Conservation (phyloP, 2,329 filamentous ascomycete genomes). For the Talaromyces pinophilus region DNA sequence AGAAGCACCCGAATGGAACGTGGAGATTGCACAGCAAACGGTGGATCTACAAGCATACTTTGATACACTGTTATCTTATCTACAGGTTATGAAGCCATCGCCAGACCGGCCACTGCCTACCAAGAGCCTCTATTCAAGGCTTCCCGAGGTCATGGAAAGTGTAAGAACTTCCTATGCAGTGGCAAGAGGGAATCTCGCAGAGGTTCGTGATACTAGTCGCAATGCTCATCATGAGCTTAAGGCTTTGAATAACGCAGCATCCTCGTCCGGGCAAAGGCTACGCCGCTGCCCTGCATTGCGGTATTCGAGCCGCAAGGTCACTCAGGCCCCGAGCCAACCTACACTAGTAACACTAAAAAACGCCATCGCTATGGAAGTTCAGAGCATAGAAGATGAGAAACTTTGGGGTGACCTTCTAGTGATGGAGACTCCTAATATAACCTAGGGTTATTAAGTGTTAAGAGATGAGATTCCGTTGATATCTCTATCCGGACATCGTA, state of each 20-base stretch:
- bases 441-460: background rate
- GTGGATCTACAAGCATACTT: slow-evolving; percentile 23
- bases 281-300: slow-evolving; percentile 27
- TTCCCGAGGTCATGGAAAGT: slow-evolving; percentile 25
- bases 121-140: slow-evolving; percentile 25
- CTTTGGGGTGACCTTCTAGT: background rate
- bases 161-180: slow-evolving; percentile 24
- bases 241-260: background rate
- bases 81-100: slow-evolving; percentile 19
- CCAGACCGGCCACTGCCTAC: slow-evolving; percentile 23
- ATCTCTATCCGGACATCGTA: background rate
- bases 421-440: background rate
- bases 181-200: slow-evolving; percentile 18
- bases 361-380: background rate
- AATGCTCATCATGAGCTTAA: slow-evolving; percentile 1
- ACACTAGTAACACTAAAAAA: background rate
- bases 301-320: slow-evolving; percentile 21
- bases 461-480: background rate
- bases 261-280: slow-evolving; percentile 17
- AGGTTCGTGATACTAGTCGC: slow-evolving; percentile 8
- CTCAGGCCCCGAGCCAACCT: slow-evolving; percentile 15
- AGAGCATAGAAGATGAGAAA: background rate
- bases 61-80: slow-evolving; percentile 18
- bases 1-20: slow-evolving; percentile 23
- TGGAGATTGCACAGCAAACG: slow-evolving; percentile 24